Evolutionary conservation across 73 alveolate genomes (phyloP).

Genomic region (Paramecium sonneborni): DNA sequence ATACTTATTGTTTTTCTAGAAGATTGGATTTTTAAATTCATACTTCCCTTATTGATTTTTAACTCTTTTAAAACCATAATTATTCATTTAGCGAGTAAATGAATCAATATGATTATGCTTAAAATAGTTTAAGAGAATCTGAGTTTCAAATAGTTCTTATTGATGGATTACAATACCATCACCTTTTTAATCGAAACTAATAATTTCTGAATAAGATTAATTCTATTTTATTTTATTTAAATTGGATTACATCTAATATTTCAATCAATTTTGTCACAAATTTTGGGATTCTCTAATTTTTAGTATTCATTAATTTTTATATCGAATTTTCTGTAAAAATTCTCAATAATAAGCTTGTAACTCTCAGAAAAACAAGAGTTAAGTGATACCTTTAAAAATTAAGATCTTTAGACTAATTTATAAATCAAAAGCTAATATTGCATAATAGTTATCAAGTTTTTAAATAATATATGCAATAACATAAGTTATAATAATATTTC

Average conservation of each 20-base stretch:
- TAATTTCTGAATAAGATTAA: background rate
- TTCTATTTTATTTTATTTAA: background rate
- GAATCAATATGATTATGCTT: constrained; percentile 26
- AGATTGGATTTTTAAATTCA: background rate
- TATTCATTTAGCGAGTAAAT: constrained; percentile 9
- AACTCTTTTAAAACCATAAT: constrained; percentile 7
- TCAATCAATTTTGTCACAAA: background rate
- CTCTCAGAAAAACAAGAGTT: background rate
- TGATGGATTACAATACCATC: background rate
- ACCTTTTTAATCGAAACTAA: background rate
- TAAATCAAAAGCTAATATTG: background rate
- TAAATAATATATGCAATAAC: background rate
- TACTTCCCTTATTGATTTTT: constrained; percentile 5
- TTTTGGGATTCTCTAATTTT: constrained; percentile 3
- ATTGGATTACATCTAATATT: constrained; percentile 7
- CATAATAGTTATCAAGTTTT: background rate
- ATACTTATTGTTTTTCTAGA: background rate
- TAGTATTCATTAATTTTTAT: background rate
- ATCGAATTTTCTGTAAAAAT: background rate
- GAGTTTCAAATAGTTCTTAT: background rate
- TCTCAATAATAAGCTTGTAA: background rate
- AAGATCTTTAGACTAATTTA: background rate
- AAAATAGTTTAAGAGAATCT: background rate
- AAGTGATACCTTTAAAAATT: background rate
- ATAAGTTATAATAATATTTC: background rate